These are phyloP conservation scores for Penicillium angulare DNA, from an alignment of 495 filamentous ascomycete species.

Conservation along the genomic window DNA sequence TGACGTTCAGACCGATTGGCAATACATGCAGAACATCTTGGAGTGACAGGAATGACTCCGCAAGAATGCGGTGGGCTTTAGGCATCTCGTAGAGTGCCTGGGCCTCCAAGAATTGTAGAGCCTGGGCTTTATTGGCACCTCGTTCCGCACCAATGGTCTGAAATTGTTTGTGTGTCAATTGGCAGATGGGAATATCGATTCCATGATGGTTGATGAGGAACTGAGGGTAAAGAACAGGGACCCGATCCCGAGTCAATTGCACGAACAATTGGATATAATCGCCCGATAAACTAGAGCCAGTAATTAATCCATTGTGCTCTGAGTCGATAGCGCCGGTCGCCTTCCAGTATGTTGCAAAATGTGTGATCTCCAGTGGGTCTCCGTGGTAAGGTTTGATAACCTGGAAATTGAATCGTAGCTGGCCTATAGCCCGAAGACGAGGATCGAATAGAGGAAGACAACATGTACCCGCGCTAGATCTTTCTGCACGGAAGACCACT, in stretches of 20 bases:
- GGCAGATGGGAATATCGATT: conserved; percentile 76
- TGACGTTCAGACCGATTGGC: conserved; percentile 74
- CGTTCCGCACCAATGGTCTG: conserved; percentile 58
- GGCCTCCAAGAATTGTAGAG: conserved; percentile 46
- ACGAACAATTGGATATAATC: conserved; percentile 90
- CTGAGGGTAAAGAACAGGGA: conserved; percentile 81
- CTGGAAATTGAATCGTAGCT: conserved; percentile 89
- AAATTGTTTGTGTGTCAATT: conserved; percentile 74
- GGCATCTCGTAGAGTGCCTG: conserved; percentile 56
- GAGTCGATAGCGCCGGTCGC: conserved; percentile 87
- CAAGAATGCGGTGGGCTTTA: conserved; percentile 64
- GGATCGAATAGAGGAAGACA: conserved; percentile 90
- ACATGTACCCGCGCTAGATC: conserved; percentile 75
- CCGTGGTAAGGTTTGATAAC: conserved; percentile 96
- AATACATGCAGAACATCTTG: conserved; percentile 70
- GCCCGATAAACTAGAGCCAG: conserved; percentile 90
- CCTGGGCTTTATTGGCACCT: conserved; percentile 31
- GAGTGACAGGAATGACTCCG: conserved; percentile 71
- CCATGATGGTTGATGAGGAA: conserved; percentile 78
- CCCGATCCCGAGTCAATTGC: conserved; percentile 81
- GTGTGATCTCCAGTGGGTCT: conserved; percentile 90
- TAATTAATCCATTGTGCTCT: conserved; percentile 81
- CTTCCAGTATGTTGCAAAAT: conserved; percentile 99
- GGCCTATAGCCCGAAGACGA: conserved; percentile 87
- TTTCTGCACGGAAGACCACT: conserved; percentile 70